A percentile compares a stretch with the other conserved stretches of the same genome.
Evolutionary conservation across 1,284 basidiomycete genomes (phyloP).

Genomic region (Volvariella volvacea): DNA sequence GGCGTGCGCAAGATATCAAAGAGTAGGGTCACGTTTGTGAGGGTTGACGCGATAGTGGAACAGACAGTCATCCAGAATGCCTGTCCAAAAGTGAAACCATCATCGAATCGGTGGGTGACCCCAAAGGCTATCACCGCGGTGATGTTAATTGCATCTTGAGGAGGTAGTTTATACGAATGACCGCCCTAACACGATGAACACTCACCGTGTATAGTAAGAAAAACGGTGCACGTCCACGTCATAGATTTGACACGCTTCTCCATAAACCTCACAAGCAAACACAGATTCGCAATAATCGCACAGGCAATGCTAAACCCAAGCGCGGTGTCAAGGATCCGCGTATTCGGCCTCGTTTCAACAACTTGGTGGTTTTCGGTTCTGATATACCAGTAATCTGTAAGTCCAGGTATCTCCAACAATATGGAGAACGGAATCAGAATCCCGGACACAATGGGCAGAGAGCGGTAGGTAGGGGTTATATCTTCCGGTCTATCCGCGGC

Average conservation of each 20-base stretch:
- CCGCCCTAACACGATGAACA: constrained; percentile 3
- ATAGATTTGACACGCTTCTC: constrained; percentile 56
- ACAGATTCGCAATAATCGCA: constrained; percentile 64
- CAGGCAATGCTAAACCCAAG: constrained; percentile 64
- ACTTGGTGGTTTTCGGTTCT: constrained; percentile 39
- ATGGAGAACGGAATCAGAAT: constrained; percentile 73
- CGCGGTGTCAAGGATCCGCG: constrained; percentile 53
- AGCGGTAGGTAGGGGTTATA: constrained; percentile 36
- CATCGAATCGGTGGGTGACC: constrained; percentile 54
- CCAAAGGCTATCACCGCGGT: constrained; percentile 59
- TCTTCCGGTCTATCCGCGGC: background rate
- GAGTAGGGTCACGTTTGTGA: constrained; percentile 68
- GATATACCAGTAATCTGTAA: constrained; percentile 68
- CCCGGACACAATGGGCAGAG: constrained; percentile 63
- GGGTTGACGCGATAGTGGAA: constrained; percentile 61
- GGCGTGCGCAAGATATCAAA: constrained; percentile 54
- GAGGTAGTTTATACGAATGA: constrained; percentile 3
- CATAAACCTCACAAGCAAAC: constrained; percentile 65
- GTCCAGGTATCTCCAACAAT: constrained; percentile 72
- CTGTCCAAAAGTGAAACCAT: constrained; percentile 67
- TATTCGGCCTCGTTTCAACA: constrained; percentile 47
- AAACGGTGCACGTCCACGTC: constrained; percentile 58
- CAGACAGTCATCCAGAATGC: constrained; percentile 81
- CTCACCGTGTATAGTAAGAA: constrained; percentile 63
- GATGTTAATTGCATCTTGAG: constrained; percentile 65